A percentile compares a stretch with the other conserved stretches of the same genome.
Conservation (phyloP, 169 alveolate genomes). For the Toxoplasma gondii region DNA sequence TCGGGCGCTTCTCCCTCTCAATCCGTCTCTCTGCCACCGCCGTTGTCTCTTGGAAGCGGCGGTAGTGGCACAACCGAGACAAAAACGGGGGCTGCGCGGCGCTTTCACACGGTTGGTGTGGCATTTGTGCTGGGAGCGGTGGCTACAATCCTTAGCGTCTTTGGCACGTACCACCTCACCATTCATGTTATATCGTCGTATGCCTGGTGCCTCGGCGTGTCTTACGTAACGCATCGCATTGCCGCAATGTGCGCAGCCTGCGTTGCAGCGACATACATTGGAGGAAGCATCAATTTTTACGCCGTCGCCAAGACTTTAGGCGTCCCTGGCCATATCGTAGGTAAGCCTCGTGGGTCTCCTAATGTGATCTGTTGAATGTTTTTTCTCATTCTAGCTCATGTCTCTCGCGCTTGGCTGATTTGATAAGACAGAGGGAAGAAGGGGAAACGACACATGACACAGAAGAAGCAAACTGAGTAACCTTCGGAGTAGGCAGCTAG, state of each 20-base stretch:
- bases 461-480: too few species aligned
- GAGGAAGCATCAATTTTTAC: conserved; percentile 25
- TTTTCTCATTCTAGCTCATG: too few species aligned
- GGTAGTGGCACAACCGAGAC: background rate
- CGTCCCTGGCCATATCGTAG: background rate
- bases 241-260: conserved; percentile 24
- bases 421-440: too few species aligned
- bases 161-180: background rate
- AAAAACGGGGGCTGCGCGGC: background rate
- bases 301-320: conserved; percentile 35
- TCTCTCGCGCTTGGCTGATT: too few species aligned
- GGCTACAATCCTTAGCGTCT: background rate
- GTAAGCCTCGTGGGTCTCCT: background rate
- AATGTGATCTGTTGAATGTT: too few species aligned
- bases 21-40: background rate
- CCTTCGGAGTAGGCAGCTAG: too few species aligned
- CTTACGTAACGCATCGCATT: background rate
- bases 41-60: background rate
- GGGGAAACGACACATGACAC: too few species aligned
- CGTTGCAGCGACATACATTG: conserved; percentile 40
- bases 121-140: conserved; percentile 23
- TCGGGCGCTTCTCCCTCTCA: background rate
- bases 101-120: conserved; percentile 24
- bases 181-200: background rate
- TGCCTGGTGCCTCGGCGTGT: background rate